Evolutionary conservation across 495 filamentous ascomycete species (phyloP).

Genomic region (Pyrenopolyporus hunteri): DNA sequence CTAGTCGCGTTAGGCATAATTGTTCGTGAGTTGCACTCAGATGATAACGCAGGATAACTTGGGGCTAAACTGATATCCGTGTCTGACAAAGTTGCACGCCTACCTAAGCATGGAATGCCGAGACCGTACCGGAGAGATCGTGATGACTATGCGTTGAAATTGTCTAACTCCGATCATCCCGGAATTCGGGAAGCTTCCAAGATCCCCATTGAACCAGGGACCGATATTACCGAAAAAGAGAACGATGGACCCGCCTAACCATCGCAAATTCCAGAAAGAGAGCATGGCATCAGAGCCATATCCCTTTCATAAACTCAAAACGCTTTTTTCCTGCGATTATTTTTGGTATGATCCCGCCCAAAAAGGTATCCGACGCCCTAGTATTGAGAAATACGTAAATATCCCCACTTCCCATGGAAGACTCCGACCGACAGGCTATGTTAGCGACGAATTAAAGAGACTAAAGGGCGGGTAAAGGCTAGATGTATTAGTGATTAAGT

Average conservation of each 20-base stretch:
- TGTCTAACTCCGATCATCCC: constrained; percentile 1
- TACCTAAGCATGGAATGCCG: neutral
- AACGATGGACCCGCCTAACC: neutral
- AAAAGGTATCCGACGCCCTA: no score
- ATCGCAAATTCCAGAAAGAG: neutral
- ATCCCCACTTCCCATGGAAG: no score
- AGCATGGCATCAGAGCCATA: neutral
- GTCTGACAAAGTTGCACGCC: no score
- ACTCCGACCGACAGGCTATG: no score
- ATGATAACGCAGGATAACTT: neutral
- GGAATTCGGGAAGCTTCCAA: constrained; percentile 8
- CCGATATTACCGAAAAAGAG: neutral
- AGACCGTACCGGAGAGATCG: neutral
- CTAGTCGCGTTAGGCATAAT: neutral
- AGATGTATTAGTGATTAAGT: no score
- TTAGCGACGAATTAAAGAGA: no score
- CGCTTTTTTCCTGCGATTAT: no score
- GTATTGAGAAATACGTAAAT: no score
- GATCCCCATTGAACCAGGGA: neutral
- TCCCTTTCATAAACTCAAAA: neutral
- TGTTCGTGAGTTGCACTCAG: neutral
- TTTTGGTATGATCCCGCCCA: no score
- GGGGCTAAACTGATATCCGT: neutral
- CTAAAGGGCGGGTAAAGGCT: no score
- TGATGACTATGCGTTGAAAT: no score